Evolutionary conservation across 768 basidiomycete genomes (phyloP).

Genomic region (Pleurotus tuber-regium): DNA sequence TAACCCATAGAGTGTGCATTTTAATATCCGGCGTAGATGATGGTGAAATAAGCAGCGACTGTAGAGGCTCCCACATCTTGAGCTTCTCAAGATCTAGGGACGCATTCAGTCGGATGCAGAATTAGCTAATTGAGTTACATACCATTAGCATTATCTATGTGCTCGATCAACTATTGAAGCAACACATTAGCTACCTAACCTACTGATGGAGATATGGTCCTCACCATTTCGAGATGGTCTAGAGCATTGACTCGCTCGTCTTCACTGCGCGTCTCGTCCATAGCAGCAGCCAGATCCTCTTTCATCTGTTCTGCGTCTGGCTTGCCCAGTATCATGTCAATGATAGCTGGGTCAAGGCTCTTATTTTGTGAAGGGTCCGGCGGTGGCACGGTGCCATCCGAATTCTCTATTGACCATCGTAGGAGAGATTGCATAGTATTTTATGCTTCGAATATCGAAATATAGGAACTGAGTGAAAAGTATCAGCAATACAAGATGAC

Average conservation of each 20-base stretch:
- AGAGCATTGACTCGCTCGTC: slow-evolving; percentile 64
- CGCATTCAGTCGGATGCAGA: neutral
- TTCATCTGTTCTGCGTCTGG: slow-evolving; percentile 84
- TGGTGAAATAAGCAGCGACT: slow-evolving; percentile 55
- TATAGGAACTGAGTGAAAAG: neutral
- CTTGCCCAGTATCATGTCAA: slow-evolving; percentile 83
- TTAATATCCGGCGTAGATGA: slow-evolving; percentile 59
- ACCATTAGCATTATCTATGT: slow-evolving; percentile 92
- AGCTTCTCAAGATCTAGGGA: slow-evolving; percentile 68
- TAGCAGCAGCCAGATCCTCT: slow-evolving; percentile 65
- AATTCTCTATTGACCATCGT: slow-evolving; percentile 81
- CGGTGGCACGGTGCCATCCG: slow-evolving; percentile 30
- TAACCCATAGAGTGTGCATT: slow-evolving; percentile 75
- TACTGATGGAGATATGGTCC: slow-evolving; percentile 15
- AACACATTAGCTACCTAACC: neutral
- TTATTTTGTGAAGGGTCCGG: slow-evolving; percentile 38
- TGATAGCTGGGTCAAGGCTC: slow-evolving; percentile 72
- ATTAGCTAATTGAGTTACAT: neutral
- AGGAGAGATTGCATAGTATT: slow-evolving; percentile 70
- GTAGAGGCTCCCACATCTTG: slow-evolving; percentile 76
- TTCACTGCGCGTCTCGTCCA: slow-evolving; percentile 52
- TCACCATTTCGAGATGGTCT: slow-evolving; percentile 87
- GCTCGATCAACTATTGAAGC: slow-evolving; percentile 66
- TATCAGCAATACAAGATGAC: neutral
- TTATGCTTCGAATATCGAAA: neutral